Evolutionary conservation across 306 rosid species (phyloP).

Genomic region (Glycine latifolia): DNA sequence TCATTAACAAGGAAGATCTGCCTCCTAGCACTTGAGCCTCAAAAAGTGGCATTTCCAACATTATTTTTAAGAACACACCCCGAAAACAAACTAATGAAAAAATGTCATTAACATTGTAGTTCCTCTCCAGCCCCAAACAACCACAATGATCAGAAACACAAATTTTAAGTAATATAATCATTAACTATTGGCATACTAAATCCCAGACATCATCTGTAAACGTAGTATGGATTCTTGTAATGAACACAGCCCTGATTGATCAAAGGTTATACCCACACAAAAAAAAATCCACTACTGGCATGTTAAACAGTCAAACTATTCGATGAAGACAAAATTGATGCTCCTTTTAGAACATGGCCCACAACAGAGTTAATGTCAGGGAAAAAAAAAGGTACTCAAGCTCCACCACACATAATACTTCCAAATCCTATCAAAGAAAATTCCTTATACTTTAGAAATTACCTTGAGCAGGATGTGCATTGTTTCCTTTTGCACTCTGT

Average conservation of each 20-base stretch:
- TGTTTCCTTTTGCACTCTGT: constrained; percentile 66
- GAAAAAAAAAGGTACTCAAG: background rate
- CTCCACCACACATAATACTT: background rate
- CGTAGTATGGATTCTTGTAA: background rate
- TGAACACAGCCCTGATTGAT: background rate
- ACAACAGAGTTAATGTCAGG: background rate
- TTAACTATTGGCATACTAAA: background rate
- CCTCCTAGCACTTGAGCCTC: background rate
- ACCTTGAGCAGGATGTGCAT: constrained; percentile 51
- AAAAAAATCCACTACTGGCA: background rate
- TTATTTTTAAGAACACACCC: background rate
- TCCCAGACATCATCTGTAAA: background rate
- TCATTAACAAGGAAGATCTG: constrained; percentile 8
- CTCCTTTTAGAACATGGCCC: constrained; percentile 16
- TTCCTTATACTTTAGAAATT: constrained; percentile 32
- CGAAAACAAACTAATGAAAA: background rate
- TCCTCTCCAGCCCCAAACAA: background rate
- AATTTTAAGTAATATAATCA: background rate
- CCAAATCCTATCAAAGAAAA: constrained; percentile 26
- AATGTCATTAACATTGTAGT: background rate
- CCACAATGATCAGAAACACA: constrained; percentile 4
- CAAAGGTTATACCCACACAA: background rate
- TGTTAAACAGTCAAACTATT: background rate
- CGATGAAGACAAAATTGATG: constrained; percentile 19
- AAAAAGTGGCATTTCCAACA: background rate